Percentiles rank a stretch among this genome's conserved stretches.
Evolutionary conservation across 176 grass and related monocot species (phyloP).

Genomic region (Bonia amplexicaulis): DNA sequence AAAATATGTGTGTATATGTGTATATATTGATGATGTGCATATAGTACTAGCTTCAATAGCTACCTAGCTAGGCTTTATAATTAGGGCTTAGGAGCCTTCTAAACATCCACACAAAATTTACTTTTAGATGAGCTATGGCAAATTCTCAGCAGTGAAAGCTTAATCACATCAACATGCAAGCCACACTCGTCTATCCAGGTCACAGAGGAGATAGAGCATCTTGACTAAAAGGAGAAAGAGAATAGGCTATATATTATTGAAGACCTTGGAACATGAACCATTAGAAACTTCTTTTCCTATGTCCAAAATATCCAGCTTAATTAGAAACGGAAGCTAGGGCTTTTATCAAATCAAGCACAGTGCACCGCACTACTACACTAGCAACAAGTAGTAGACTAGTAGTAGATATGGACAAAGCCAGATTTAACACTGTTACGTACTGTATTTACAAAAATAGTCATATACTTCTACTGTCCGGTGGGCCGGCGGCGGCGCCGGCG

Average conservation of each 20-base stretch:
- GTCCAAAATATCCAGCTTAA: not conserved
- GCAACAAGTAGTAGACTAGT: not conserved
- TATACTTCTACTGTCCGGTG: too few species aligned
- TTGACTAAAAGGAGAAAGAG: not conserved
- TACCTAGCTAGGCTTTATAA: not conserved
- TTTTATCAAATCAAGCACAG: slow-evolving; percentile 11
- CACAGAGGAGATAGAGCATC: not conserved
- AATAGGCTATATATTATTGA: not conserved
- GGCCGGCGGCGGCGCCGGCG: too few species aligned
- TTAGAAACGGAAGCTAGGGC: not conserved
- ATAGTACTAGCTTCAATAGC: not conserved
- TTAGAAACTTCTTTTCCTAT: not conserved
- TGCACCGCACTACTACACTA: not conserved
- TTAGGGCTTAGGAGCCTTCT: not conserved
- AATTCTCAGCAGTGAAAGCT: not conserved
- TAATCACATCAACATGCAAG: not conserved
- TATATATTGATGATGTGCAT: too few species aligned
- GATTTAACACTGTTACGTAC: too few species aligned
- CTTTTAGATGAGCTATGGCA: not conserved
- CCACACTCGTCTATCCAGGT: not conserved
- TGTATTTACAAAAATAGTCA: too few species aligned
- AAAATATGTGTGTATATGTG: too few species aligned
- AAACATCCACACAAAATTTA: not conserved
- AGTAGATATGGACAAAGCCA: too few species aligned
- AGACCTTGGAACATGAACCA: not conserved